Percentiles rank a stretch among this genome's conserved stretches.
Conservation (phyloP, 352 stramenopile genomes). For the Thalassiosira ordinaria region DNA sequence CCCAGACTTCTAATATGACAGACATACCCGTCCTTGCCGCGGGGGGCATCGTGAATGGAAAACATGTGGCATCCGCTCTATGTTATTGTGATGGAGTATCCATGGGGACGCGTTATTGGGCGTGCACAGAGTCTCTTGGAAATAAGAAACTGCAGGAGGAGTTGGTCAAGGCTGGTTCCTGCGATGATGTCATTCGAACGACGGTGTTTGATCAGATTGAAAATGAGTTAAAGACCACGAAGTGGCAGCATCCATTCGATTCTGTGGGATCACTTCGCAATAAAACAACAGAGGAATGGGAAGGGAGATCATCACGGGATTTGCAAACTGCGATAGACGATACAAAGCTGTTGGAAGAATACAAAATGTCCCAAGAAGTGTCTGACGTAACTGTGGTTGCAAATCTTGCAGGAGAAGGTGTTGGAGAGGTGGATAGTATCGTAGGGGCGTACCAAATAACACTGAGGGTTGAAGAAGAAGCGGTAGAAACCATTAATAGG, state of each 20-base stretch:
- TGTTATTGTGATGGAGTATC: conserved; percentile 73
- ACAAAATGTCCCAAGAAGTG: conserved; percentile 25
- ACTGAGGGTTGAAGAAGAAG: conserved; percentile 63
- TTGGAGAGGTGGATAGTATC: conserved; percentile 70
- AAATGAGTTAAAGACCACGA: conserved; percentile 53
- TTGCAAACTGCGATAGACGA: conserved; percentile 27
- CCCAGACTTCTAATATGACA: conserved; percentile 34
- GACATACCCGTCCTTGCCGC: conserved; percentile 68
- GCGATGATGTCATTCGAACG: conserved; percentile 76
- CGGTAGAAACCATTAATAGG: conserved; percentile 51
- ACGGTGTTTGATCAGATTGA: conserved; percentile 73
- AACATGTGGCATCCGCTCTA: conserved; percentile 63
- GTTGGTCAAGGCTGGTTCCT: conserved; percentile 51
- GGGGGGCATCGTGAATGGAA: conserved; percentile 78
- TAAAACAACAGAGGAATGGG: conserved; percentile 65
- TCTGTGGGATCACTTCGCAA: conserved; percentile 70
- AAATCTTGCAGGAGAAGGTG: conserved; percentile 67
- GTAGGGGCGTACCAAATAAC: conserved; percentile 70
- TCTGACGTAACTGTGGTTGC: conserved; percentile 36
- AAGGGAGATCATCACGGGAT: conserved; percentile 54
- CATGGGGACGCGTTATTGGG: conserved; percentile 79
- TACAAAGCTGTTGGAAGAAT: conserved; percentile 40
- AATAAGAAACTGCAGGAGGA: conserved; percentile 51
- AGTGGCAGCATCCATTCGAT: conserved; percentile 75
- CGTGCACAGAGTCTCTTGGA: conserved; percentile 65